Conservation (phyloP, 2,329 filamentous ascomycete genomes). For the Aspergillus hortae region DNA sequence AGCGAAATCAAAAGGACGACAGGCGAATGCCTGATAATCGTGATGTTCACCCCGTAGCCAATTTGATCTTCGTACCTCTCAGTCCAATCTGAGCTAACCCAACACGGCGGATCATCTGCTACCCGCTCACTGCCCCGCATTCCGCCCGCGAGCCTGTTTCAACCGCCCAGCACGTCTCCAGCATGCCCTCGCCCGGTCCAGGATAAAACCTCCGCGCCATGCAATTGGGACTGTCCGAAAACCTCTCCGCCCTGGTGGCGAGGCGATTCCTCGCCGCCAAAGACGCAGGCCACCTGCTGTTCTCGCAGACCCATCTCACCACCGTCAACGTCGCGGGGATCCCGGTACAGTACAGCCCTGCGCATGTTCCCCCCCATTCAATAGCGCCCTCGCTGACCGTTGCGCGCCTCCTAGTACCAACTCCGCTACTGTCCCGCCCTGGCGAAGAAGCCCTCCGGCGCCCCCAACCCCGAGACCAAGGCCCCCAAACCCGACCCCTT, state of each 20-base stretch:
- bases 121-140: slow-evolving; percentile 13
- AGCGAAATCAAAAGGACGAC: slow-evolving; percentile 1
- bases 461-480: slow-evolving; percentile 19
- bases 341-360: slow-evolving; percentile 23
- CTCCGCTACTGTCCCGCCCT: slow-evolving; percentile 48
- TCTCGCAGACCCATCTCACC: slow-evolving; percentile 39
- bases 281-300: slow-evolving; percentile 34
- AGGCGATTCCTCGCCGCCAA: slow-evolving; percentile 34
- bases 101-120: neutral
- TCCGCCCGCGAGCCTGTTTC: slow-evolving; percentile 4
- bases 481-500: slow-evolving; percentile 42
- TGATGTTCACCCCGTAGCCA: too few relatives aligned
- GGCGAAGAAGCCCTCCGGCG: slow-evolving; percentile 39
- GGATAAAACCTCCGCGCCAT: slow-evolving; percentile 17
- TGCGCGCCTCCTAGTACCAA: slow-evolving; percentile 36
- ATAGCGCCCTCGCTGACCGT: neutral
- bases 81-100: neutral
- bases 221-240: slow-evolving; percentile 36
- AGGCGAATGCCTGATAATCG: neutral
- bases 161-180: slow-evolving; percentile 1
- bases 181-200: neutral
- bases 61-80: too few relatives aligned
- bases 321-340: slow-evolving; percentile 32
- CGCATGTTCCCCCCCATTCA: neutral
- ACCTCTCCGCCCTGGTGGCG: slow-evolving; percentile 33